Evolutionary conservation across 164 flowering plant species (phyloP).

Genomic region (Litsea cubeba): DNA sequence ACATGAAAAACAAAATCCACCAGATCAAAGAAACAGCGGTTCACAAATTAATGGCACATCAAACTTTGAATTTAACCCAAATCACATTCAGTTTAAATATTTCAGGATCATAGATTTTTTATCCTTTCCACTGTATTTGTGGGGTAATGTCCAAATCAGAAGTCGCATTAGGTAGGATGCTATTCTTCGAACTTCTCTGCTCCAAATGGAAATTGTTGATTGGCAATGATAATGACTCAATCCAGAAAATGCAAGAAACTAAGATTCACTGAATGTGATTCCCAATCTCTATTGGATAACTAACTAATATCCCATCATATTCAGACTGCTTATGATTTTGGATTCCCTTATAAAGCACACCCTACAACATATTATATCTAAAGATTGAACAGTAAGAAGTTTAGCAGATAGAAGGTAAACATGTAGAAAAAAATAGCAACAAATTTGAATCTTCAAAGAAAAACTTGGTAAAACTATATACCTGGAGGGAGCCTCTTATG

Average conservation of each 20-base stretch:
- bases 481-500: conserved; percentile 29
- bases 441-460: neutral
- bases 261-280: neutral
- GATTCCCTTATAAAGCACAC: too few relatives aligned
- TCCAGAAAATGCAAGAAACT: neutral
- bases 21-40: neutral
- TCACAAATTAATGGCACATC: too few relatives aligned
- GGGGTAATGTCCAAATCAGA: neutral
- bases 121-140: neutral
- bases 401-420: neutral
- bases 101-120: neutral
- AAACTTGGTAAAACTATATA: neutral
- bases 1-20: neutral
- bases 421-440: neutral
- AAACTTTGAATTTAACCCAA: too few relatives aligned
- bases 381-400: neutral
- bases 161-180: neutral
- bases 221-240: neutral
- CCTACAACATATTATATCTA: too few relatives aligned
- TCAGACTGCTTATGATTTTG: neutral
- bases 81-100: neutral
- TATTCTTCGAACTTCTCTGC: neutral
- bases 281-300: neutral
- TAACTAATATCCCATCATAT: neutral
- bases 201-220: neutral